phyloP scores from a whole-genome alignment of 2,329 filamentous ascomycete species.

The Penicillium sp. region DNA sequence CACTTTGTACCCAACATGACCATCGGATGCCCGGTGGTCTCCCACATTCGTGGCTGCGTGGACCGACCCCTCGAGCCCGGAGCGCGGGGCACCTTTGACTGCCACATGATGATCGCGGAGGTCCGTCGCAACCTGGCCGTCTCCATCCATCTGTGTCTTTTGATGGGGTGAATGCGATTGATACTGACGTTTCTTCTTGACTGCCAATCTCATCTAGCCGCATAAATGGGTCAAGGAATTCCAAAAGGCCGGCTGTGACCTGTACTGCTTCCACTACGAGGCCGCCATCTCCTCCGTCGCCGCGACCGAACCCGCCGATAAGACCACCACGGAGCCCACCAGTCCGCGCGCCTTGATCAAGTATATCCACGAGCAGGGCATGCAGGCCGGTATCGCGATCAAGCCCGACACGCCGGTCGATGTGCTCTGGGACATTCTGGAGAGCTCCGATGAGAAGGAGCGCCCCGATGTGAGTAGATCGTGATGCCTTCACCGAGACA shows the following conservation, averaged over 20 bases:
- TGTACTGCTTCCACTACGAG: slow-evolving; percentile 99
- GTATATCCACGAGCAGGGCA: slow-evolving; percentile 81
- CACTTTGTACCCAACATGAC: slow-evolving; percentile 99
- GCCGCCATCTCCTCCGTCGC: slow-evolving; percentile 78
- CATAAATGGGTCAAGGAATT: slow-evolving; percentile 98
- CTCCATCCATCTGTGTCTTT: too few species aligned
- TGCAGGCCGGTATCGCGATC: slow-evolving; percentile 90
- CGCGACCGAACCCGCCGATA: slow-evolving; percentile 69
- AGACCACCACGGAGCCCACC: slow-evolving; percentile 62
- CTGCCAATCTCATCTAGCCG: slow-evolving; percentile 53
- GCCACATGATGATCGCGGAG: slow-evolving; percentile 99
- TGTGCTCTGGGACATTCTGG: slow-evolving; percentile 85
- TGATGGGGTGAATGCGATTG: too few species aligned
- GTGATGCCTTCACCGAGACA: background rate
- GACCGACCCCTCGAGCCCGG: slow-evolving; percentile 62
- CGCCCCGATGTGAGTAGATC: slow-evolving; percentile 70
- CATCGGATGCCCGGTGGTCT: slow-evolving; percentile 90
- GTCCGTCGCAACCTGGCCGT: slow-evolving; percentile 42
- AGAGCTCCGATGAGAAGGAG: slow-evolving; percentile 65
- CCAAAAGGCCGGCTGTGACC: slow-evolving; percentile 84
- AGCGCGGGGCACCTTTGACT: slow-evolving; percentile 91
- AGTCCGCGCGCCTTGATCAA: slow-evolving; percentile 77
- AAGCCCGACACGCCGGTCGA: slow-evolving; percentile 89
- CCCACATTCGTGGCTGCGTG: slow-evolving; percentile 84
- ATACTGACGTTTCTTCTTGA: background rate